Evolutionary conservation across 2,329 filamentous ascomycete genomes (phyloP).

Genomic region (Bipolaris bicolor): DNA sequence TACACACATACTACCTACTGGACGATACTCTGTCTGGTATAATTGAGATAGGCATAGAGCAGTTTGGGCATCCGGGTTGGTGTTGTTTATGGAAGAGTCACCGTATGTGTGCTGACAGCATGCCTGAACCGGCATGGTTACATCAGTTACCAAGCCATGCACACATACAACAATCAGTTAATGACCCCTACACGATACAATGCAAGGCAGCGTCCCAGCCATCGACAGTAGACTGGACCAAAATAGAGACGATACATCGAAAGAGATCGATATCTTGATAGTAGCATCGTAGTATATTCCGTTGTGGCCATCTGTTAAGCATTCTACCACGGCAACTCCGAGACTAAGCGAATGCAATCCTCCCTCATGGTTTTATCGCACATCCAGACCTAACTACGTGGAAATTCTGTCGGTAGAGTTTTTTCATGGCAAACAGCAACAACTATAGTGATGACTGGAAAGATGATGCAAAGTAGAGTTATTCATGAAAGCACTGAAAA

Average conservation of each 20-base stretch:
- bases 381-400: background rate
- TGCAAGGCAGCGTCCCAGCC: background rate
- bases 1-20: background rate
- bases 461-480: background rate
- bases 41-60: background rate
- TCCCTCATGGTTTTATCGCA: background rate
- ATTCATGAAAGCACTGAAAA: background rate
- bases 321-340: background rate
- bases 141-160: background rate
- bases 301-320: background rate
- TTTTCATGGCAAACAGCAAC: background rate
- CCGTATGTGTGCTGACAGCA: background rate
- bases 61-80: background rate
- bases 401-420: background rate
- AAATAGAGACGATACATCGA: background rate
- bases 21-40: background rate
- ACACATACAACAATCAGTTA: background rate
- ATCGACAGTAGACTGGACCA: background rate
- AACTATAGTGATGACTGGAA: too few species aligned
- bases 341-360: background rate
- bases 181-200: background rate
- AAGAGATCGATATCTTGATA: background rate
- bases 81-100: background rate
- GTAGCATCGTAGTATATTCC: background rate
- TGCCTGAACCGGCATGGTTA: background rate